A percentile compares a stretch with the other conserved stretches of the same genome.
Evolutionary conservation across 257 asterid species (phyloP).

Genomic region (Salvia splendens): DNA sequence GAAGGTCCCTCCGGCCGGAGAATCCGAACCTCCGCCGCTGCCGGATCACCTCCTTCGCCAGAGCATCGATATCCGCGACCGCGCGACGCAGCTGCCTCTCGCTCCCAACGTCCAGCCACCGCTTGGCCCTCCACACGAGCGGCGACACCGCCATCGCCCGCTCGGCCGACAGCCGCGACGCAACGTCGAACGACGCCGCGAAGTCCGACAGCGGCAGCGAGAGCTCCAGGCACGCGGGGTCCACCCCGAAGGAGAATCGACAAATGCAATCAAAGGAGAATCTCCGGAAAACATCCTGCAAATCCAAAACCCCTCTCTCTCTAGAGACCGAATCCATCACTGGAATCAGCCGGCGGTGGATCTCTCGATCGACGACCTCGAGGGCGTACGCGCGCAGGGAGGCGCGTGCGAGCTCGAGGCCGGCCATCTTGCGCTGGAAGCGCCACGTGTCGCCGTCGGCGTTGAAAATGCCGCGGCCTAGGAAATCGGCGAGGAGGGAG

Average conservation of each 20-base stretch:
- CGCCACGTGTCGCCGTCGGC: slow-evolving; percentile 64
- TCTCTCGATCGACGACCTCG: slow-evolving; percentile 40
- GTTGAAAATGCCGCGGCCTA: slow-evolving; percentile 73
- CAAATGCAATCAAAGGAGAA: slow-evolving; percentile 44
- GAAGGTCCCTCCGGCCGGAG: slow-evolving; percentile 34
- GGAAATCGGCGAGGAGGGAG: slow-evolving; percentile 57
- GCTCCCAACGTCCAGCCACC: slow-evolving; percentile 35
- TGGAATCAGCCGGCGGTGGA: slow-evolving; percentile 32
- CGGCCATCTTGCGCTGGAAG: slow-evolving; percentile 47
- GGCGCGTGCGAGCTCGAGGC: slow-evolving; percentile 46
- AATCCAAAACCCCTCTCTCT: slow-evolving; percentile 23
- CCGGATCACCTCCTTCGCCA: slow-evolving; percentile 38
- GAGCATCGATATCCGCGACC: slow-evolving; percentile 14
- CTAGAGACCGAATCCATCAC: slow-evolving; percentile 25
- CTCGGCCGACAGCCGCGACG: slow-evolving; percentile 44
- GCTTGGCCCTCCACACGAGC: slow-evolving; percentile 38
- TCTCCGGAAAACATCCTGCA: slow-evolving; percentile 42
- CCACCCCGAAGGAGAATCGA: slow-evolving; percentile 42
- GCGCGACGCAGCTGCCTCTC: slow-evolving; percentile 36
- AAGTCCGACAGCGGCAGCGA: slow-evolving; percentile 35
- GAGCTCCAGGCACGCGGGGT: slow-evolving; percentile 37
- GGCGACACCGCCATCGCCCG: slow-evolving; percentile 41
- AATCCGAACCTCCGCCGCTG: slow-evolving; percentile 35
- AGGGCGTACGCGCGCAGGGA: slow-evolving; percentile 41
- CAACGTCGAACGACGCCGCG: slow-evolving; percentile 37